These are phyloP conservation scores for Cucurbita argyrosperma DNA, from an alignment of 306 rosid species.

Conservation along the genomic window DNA sequence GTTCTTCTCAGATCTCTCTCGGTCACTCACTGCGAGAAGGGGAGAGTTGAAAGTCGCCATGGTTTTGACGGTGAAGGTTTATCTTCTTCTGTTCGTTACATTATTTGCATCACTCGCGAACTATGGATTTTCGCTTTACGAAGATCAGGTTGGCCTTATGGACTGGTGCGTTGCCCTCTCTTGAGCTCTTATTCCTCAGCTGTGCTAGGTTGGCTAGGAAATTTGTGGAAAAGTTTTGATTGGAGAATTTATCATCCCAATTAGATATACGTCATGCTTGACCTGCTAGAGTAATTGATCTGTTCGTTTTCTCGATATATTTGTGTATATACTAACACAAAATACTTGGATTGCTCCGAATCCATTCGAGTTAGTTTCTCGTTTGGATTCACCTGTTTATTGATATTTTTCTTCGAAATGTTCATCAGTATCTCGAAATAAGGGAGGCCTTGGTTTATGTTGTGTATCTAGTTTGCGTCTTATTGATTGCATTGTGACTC, in stretches of 20 bases:
- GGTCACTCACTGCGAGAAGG: background rate
- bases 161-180: conserved; percentile 57
- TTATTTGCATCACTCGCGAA: conserved; percentile 16
- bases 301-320: background rate
- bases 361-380: background rate
- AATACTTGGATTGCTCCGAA: background rate
- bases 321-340: background rate
- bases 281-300: background rate
- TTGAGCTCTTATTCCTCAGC: background rate
- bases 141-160: conserved; percentile 95
- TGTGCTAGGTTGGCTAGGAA: background rate
- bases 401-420: background rate
- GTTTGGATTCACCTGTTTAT: background rate
- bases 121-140: conserved; percentile 41
- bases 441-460: background rate
- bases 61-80: conserved; percentile 58
- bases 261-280: background rate
- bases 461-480: background rate
- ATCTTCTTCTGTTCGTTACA: conserved; percentile 17
- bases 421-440: background rate
- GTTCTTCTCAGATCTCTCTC: conserved; percentile 36
- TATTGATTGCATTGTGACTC: background rate
- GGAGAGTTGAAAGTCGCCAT: conserved; percentile 33
- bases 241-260: background rate
- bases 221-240: background rate